Evolutionary conservation across 768 basidiomycete species (phyloP).

Genomic region (Dioszegia aurantiaca): DNA sequence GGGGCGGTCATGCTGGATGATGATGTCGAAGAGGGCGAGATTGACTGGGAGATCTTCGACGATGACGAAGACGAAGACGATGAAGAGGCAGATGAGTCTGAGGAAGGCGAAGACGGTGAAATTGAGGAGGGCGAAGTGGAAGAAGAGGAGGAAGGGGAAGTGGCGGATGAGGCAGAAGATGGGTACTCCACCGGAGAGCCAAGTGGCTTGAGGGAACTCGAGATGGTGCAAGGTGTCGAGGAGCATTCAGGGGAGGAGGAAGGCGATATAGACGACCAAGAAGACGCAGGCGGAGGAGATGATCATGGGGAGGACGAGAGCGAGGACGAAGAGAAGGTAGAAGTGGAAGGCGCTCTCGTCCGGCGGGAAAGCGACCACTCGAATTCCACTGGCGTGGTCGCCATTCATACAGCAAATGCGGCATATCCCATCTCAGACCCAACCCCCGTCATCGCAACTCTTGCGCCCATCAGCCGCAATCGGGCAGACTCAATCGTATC

Average conservation of each 20-base stretch:
- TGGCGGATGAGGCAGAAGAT: no score
- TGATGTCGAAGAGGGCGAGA: conserved; percentile 21
- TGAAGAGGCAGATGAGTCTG: conserved; percentile 4
- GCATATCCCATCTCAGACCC: conserved; percentile 1
- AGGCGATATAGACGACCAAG: no score
- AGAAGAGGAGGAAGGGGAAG: conserved; percentile 15
- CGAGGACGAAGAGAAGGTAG: no score
- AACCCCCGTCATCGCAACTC: neutral
- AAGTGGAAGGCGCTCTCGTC: neutral
- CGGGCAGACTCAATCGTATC: conserved; percentile 10
- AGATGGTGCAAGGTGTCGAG: conserved; percentile 8
- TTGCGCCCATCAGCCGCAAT: neutral
- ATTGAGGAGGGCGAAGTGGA: conserved; percentile 7
- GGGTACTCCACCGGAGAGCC: no score
- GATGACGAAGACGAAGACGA: conserved; percentile 20
- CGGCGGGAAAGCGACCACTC: neutral
- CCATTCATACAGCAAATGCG: neutral
- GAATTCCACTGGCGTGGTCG: neutral
- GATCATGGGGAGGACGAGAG: no score
- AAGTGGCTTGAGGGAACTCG: no score
- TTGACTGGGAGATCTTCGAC: conserved; percentile 13
- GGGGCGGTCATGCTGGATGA: conserved; percentile 12
- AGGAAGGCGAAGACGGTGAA: neutral
- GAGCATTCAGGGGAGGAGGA: conserved; percentile 8
- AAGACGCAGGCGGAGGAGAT: no score